Evolutionary conservation across 352 stramenopile species (phyloP), one percentile per base, ranked within the genome.

Genomic region (Bremia lactucae): DNA sequence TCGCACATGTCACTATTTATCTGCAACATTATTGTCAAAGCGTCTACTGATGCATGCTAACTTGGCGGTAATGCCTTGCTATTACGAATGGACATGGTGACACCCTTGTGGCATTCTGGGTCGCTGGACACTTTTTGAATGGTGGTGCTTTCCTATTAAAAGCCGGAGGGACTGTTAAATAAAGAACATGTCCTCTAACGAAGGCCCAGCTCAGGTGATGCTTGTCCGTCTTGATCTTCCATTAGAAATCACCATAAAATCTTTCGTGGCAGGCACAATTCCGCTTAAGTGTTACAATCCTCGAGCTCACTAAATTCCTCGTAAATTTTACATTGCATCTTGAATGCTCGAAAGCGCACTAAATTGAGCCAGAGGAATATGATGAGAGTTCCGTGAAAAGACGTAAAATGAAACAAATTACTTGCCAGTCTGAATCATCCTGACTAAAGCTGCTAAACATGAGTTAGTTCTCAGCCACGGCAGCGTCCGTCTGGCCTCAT

Each of bases 151-250:
- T n/a, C n/a, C n/a, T n/a, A n/a, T n/a, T n/a, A n/a, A n/a, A n/a
- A n/a, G n/a, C n/a, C n/a, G n/a, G n/a, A n/a, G n/a, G n/a, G n/a
- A n/a, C 72, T 6, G 59, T 69, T 25, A 89, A 49, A 24, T 62
- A 69, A 0, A 89, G 44, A 14, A 81, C 55, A 22, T 86, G 84
- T 23, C 77, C 77, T 16, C 76, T 66, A 43, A 86, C 86, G 37
- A 83, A 83, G 68, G 2, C 73, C 76, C 0, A 18, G 45, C 3
- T 71, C 70, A 9, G 68, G 55, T 6, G 62, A 71, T 0, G 68
- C 49, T 6, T 81, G 36, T n/a, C 83, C 60, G 34, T 86, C 68
- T 47, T 78, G 66, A 19, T 74, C 61, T 42, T 89, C 70, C 21
- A 65, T 58, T 24, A 76, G 81, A 46, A 61, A 31, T 86, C 72